Evolutionary conservation across 2,329 filamentous ascomycete genomes (phyloP).

Genomic region (Paraphoma chrysanthemicola): DNA sequence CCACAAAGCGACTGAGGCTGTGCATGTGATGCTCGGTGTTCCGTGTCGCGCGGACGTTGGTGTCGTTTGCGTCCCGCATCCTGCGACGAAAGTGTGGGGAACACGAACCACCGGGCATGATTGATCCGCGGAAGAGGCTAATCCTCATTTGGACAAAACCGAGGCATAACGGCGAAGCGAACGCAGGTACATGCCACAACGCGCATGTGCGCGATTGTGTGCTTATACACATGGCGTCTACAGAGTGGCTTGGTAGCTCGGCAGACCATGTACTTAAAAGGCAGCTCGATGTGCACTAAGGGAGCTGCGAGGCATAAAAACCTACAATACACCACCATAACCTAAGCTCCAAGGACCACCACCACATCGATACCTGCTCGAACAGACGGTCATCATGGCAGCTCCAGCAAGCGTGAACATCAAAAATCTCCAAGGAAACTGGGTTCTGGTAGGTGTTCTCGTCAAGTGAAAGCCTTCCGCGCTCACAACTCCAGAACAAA

Average conservation of each 20-base stretch:
- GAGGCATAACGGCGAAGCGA: slow-evolving; percentile 16
- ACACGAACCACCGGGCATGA: not conserved
- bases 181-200: slow-evolving; percentile 16
- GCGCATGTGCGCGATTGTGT: slow-evolving; percentile 19
- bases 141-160: slow-evolving; percentile 21
- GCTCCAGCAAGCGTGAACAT: slow-evolving; percentile 44
- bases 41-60: too few species aligned
- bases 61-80: too few species aligned
- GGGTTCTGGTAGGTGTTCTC: slow-evolving; percentile 41
- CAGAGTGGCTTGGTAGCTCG: slow-evolving; percentile 14
- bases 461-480: not conserved
- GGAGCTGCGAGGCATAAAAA: not conserved
- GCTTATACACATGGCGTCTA: slow-evolving; percentile 13
- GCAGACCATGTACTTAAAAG: slow-evolving; percentile 16
- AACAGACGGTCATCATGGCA: slow-evolving; percentile 38
- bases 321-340: slow-evolving; percentile 1
- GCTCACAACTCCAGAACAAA: slow-evolving; percentile 68
- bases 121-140: not conserved
- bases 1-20: too few species aligned
- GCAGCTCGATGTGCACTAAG: not conserved
- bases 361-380: not conserved
- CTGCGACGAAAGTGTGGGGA: not conserved
- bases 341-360: too few species aligned
- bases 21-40: too few species aligned
- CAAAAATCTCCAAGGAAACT: slow-evolving; percentile 47